Evolutionary conservation across 345 rosid species (phyloP).

Genomic region (Gynandropsis gynandra): DNA sequence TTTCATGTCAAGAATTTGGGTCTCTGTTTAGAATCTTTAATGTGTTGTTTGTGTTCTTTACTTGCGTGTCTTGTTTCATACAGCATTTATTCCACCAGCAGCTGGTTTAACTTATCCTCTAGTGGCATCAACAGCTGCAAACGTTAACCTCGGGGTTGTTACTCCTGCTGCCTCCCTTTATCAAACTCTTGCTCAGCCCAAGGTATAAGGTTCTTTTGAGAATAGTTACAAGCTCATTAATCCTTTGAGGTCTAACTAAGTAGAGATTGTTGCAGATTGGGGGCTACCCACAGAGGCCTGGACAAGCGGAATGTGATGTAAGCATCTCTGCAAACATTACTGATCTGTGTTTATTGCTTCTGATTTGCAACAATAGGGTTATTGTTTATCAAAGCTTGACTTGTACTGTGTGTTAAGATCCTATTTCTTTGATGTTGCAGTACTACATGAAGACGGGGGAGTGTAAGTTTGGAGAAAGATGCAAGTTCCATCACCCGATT

Average conservation of each 20-base stretch:
- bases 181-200: constrained; percentile 37
- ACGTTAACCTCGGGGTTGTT: constrained; percentile 44
- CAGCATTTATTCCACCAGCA: constrained; percentile 64
- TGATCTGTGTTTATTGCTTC: constrained; percentile 1
- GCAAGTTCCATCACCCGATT: constrained; percentile 82
- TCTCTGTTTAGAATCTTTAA: constrained; percentile 2
- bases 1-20: neutral
- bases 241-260: neutral
- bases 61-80: constrained; percentile 21
- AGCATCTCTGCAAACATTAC: constrained; percentile 20
- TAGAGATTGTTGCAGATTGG: constrained; percentile 46
- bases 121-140: constrained; percentile 35
- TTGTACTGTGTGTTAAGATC: neutral
- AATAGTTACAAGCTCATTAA: neutral
- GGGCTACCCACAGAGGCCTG: constrained; percentile 78
- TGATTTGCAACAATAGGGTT: no score
- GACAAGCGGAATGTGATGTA: constrained; percentile 90
- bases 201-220: constrained; percentile 18
- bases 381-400: constrained; percentile 5
- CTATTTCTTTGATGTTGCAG: constrained; percentile 29
- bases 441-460: constrained; percentile 91
- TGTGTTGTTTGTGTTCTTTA: neutral
- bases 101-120: constrained; percentile 47
- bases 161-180: constrained; percentile 56
- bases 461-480: constrained; percentile 76